Evolutionary conservation across 2,329 filamentous ascomycete genomes (phyloP).

Genomic region (Ascochyta lentis): DNA sequence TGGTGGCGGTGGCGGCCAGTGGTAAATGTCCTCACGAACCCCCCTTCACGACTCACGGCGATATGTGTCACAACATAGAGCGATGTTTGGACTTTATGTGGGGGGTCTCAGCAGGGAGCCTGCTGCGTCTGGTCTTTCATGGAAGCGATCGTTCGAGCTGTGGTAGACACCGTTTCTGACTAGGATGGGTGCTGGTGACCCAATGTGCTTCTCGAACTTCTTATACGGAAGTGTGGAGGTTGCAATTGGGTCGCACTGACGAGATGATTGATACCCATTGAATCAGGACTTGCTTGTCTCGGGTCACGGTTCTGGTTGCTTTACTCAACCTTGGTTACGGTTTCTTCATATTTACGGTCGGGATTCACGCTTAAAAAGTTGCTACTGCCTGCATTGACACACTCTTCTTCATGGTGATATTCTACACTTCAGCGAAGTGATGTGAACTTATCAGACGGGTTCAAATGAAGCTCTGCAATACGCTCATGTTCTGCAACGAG

Average conservation of each 20-base stretch:
- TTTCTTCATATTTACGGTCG: conserved; percentile 19
- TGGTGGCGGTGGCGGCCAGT: conserved; percentile 43
- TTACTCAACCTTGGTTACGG: conserved; percentile 27
- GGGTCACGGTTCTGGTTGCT: conserved; percentile 28
- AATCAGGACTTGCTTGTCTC: conserved; percentile 45
- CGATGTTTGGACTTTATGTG: conserved; percentile 12
- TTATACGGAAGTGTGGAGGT: conserved; percentile 27
- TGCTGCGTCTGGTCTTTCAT: conserved; percentile 17
- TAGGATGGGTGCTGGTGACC: conserved; percentile 37
- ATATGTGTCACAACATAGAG: conserved; percentile 20
- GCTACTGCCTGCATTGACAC: conserved; percentile 4
- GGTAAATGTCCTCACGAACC: conserved; percentile 32
- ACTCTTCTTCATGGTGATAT: background rate
- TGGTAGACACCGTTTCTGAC: conserved; percentile 31
- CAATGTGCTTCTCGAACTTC: conserved; percentile 28
- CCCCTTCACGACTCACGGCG: conserved; percentile 14
- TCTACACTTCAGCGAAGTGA: background rate
- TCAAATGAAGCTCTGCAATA: background rate
- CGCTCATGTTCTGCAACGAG: background rate
- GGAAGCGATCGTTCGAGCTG: conserved; percentile 25
- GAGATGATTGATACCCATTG: conserved; percentile 51
- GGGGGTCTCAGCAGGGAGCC: conserved; percentile 15
- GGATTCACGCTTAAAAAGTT: conserved; percentile 22
- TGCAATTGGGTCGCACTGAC: conserved; percentile 41
- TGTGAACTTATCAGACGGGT: background rate